Conservation (phyloP, 139 green algal species). For the Ettlia oleoabundans region DNA sequence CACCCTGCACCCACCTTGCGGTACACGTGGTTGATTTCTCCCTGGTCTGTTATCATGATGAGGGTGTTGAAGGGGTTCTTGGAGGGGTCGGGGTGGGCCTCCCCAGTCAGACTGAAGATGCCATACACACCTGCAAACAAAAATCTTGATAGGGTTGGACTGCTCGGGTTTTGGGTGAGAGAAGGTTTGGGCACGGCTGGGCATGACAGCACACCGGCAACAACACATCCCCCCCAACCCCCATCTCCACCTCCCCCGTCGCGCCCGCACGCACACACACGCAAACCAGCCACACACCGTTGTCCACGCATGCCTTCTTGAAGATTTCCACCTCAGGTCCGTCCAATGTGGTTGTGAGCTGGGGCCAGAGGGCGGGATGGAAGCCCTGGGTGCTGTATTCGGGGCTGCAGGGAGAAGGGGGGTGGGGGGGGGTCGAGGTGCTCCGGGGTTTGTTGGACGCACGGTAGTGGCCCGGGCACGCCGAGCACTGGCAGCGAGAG, state of each 20-base stretch:
- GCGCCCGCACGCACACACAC: not conserved
- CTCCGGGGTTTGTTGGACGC: too few relatives aligned
- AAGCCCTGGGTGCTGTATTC: constrained; percentile 47
- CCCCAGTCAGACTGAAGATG: constrained; percentile 61
- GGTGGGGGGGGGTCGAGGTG: not conserved
- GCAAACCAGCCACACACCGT: constrained; percentile 17
- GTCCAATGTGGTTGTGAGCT: constrained; percentile 58
- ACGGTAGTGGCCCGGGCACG: too few relatives aligned
- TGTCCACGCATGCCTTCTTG: constrained; percentile 52
- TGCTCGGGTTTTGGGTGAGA: not conserved
- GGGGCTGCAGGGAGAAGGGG: not conserved
- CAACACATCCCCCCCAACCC: not conserved
- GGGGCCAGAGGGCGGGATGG: constrained; percentile 50
- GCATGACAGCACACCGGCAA: not conserved
- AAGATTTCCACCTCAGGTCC: constrained; percentile 55
- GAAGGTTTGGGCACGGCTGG: not conserved
- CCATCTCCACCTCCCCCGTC: not conserved
- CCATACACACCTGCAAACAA: constrained; percentile 46
- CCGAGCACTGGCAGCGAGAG: not conserved
- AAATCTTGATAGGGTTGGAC: too few relatives aligned
- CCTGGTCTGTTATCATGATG: constrained; percentile 64
- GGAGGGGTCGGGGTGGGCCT: constrained; percentile 45
- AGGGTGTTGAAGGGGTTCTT: constrained; percentile 56
- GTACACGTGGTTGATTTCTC: constrained; percentile 58
- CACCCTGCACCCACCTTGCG: constrained; percentile 44